Percentiles rank a stretch among this genome's conserved stretches.
These are phyloP conservation scores for Phytophthora pseudosyringae DNA, from an alignment of 352 stramenopile genomes.

Conservation along the genomic window DNA sequence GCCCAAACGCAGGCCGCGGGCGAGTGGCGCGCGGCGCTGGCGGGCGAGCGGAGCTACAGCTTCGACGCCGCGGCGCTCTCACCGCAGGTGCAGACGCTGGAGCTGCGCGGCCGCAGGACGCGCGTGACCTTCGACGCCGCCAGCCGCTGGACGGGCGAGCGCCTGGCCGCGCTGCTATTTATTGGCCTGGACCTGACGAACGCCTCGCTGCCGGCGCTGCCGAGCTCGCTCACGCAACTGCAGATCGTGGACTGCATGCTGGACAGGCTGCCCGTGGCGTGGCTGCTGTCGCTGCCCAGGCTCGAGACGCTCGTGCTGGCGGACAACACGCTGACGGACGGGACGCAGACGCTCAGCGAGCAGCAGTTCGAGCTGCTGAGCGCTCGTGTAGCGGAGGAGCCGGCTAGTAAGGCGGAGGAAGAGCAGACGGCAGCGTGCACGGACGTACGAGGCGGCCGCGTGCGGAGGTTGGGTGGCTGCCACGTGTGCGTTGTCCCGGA, in stretches of 20 bases:
- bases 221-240: slow-evolving; percentile 27
- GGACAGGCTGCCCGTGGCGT: slow-evolving; percentile 16
- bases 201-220: slow-evolving; percentile 28
- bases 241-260: slow-evolving; percentile 38
- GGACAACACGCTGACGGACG: slow-evolving; percentile 18
- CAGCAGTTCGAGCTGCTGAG: slow-evolving; percentile 27
- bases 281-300: slow-evolving; percentile 19
- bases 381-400: slow-evolving; percentile 2
- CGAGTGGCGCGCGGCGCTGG: slow-evolving; percentile 29
- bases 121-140: slow-evolving; percentile 27
- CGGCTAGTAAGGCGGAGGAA: neutral
- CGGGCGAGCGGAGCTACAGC: slow-evolving; percentile 5
- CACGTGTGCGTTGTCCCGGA: slow-evolving; percentile 32
- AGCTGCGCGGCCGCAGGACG: slow-evolving; percentile 24
- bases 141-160: slow-evolving; percentile 21
- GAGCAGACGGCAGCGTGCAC: slow-evolving; percentile 8
- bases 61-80: slow-evolving; percentile 13
- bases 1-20: neutral
- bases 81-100: slow-evolving; percentile 16
- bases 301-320: slow-evolving; percentile 33
- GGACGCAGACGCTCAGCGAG: slow-evolving; percentile 18
- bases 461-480: slow-evolving; percentile 18
- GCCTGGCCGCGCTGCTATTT: slow-evolving; percentile 36
- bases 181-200: slow-evolving; percentile 43
- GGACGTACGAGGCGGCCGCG: slow-evolving; percentile 12